These are phyloP conservation scores for Seiridium unicorne DNA, from an alignment of 2,329 filamentous ascomycete species.

Conservation along the genomic window DNA sequence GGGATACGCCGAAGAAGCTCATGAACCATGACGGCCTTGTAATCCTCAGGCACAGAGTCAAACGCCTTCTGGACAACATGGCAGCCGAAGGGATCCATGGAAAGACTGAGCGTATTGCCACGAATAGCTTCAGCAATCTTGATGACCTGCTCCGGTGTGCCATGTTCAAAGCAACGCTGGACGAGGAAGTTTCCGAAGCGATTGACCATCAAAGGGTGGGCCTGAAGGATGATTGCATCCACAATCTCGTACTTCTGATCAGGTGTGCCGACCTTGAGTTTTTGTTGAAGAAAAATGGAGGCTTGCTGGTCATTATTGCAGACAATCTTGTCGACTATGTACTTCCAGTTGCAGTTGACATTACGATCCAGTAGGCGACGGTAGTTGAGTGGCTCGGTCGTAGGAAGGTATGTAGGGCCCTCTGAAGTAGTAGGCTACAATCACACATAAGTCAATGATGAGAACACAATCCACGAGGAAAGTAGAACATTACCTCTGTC, in stretches of 20 bases:
- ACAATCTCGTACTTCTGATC: conserved; percentile 98
- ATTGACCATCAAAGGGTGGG: conserved; percentile 96
- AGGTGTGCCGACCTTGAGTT: conserved; percentile 91
- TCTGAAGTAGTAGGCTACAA: conserved; percentile 48
- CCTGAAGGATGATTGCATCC: conserved; percentile 91
- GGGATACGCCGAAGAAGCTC: conserved; percentile 93
- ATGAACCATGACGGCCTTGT: conserved; percentile 99
- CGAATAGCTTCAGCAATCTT: conserved; percentile 93
- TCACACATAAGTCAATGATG: conserved; percentile 18
- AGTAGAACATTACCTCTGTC: conserved; percentile 43
- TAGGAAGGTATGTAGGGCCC: conserved; percentile 76
- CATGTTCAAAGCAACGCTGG: conserved; percentile 98
- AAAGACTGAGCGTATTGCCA: conserved; percentile 88
- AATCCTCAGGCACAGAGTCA: conserved; percentile 94
- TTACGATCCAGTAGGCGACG: conserved; percentile 92
- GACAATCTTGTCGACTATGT: conserved; percentile 99
- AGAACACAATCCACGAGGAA: too few relatives aligned
- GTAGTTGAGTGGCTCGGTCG: conserved; percentile 93
- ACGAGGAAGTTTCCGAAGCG: conserved; percentile 98
- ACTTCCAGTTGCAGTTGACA: conserved; percentile 98
- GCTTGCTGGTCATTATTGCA: conserved; percentile 99
- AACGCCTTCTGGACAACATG: conserved; percentile 99
- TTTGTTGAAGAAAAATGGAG: conserved; percentile 97
- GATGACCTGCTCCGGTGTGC: conserved; percentile 89
- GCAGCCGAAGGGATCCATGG: conserved; percentile 98